A percentile compares a stretch with the other conserved stretches of the same genome.
These are phyloP conservation scores for Sequoiadendron giganteum DNA, from an alignment of 75 land plant species.

Conservation along the genomic window DNA sequence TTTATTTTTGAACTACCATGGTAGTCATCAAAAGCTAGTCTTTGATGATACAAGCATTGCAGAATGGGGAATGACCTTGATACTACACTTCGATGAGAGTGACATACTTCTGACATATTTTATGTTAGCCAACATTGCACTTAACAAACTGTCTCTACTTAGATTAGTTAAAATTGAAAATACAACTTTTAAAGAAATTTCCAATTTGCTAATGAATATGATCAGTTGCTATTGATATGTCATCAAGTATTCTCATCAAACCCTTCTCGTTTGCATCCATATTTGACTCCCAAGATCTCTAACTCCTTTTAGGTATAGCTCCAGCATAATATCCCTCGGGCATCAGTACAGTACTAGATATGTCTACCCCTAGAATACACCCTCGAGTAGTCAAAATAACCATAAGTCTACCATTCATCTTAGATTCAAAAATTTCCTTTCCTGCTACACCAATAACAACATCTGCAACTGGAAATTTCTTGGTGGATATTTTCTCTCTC, in stretches of 20 bases:
- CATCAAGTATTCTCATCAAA: not conserved
- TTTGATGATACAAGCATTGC: constrained; percentile 3
- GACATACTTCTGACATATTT: not conserved
- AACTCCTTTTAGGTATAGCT: constrained; percentile 1
- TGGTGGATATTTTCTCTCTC: constrained; percentile 13
- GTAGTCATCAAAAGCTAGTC: constrained; percentile 6
- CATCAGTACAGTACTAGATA: constrained; percentile 9
- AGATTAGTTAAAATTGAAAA: constrained; percentile 11
- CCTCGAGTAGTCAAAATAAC: constrained; percentile 29
- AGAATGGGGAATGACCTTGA: constrained; percentile 9
- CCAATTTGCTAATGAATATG: constrained; percentile 12
- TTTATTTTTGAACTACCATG: not conserved
- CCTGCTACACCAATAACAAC: constrained; percentile 23
- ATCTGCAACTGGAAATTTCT: constrained; percentile 24
- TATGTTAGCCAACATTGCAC: not conserved
- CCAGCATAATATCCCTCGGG: constrained; percentile 7
- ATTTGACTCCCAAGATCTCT: constrained; percentile 7
- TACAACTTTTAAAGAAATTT: constrained; percentile 13
- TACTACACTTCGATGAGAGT: not conserved
- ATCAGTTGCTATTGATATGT: constrained; percentile 13
- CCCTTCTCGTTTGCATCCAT: constrained; percentile 19
- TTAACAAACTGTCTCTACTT: not conserved
- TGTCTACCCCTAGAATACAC: constrained; percentile 26
- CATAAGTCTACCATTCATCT: constrained; percentile 21
- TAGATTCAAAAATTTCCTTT: constrained; percentile 8